These are phyloP conservation scores for Eucommia ulmoides DNA, from an alignment of 257 asterid species.

Conservation along the genomic window DNA sequence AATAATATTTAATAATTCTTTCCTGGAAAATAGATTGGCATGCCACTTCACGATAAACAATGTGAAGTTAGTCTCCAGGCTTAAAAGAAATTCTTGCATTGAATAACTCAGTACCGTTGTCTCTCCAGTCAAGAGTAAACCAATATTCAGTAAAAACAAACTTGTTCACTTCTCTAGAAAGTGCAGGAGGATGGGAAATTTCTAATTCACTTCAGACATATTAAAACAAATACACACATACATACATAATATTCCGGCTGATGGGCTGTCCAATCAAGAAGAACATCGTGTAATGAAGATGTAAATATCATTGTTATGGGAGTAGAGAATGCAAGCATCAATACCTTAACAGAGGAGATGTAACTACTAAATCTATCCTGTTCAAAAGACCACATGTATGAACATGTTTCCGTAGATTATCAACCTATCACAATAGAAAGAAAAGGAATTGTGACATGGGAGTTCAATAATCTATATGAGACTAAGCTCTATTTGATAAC, in stretches of 20 bases:
- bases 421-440: slow-evolving; percentile 59
- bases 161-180: no score
- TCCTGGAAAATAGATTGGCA: background rate
- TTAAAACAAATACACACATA: no score
- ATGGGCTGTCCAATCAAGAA: background rate
- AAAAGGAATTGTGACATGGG: no score
- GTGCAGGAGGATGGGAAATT: background rate
- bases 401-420: slow-evolving; percentile 76
- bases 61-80: background rate
- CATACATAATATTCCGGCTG: no score
- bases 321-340: slow-evolving; percentile 1
- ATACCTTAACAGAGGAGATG: slow-evolving; percentile 87
- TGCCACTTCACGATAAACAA: background rate
- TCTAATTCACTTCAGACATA: no score
- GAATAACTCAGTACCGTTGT: background rate
- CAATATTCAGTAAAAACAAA: no score
- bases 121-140: background rate
- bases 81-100: background rate
- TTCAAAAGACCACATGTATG: slow-evolving; percentile 61
- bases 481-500: no score
- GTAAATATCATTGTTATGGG: slow-evolving; percentile 2
- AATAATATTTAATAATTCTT: background rate
- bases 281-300: background rate
- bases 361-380: slow-evolving; percentile 69
- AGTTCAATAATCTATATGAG: no score